Conservation (phyloP, 2,329 filamentous ascomycete species). For the Sporothrix brunneoviolacea region DNA sequence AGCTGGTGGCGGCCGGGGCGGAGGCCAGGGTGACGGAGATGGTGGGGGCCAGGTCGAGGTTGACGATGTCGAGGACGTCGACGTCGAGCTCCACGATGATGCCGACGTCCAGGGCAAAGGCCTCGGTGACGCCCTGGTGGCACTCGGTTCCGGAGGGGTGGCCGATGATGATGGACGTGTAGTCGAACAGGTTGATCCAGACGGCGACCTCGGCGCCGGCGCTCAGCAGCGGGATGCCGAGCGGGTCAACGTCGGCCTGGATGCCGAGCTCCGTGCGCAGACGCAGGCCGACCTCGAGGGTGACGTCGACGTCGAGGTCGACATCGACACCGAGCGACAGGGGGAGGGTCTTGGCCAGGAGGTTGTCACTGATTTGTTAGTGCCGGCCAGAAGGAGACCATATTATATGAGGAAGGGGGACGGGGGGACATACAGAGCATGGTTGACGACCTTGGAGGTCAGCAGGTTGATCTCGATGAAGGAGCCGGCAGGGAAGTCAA, state of each 20-base stretch:
- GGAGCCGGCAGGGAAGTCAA: conserved; percentile 22
- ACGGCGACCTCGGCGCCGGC: conserved; percentile 24
- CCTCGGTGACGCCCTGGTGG: conserved; percentile 16
- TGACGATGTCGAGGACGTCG: conserved; percentile 18
- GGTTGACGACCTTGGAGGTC: conserved; percentile 21
- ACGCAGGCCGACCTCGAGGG: conserved; percentile 23
- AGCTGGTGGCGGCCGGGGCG: conserved; percentile 16
- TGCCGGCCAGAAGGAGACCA: background rate
- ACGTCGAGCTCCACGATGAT: conserved; percentile 23
- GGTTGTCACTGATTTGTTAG: conserved; percentile 16
- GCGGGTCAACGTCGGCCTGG: conserved; percentile 19
- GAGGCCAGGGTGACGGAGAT: conserved; percentile 24
- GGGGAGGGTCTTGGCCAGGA: conserved; percentile 22
- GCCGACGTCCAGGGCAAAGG: conserved; percentile 22
- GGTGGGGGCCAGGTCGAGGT: conserved; percentile 23
- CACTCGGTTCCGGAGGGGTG: conserved; percentile 3
- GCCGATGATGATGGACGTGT: conserved; percentile 22
- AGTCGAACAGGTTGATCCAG: conserved; percentile 28
- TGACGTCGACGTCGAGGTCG: conserved; percentile 22
- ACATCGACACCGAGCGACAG: conserved; percentile 19
- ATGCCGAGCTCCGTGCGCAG: conserved; percentile 23
- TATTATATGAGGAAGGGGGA: background rate
- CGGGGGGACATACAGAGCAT: no score
- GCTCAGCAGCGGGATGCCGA: conserved; percentile 21
- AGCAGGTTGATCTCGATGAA: conserved; percentile 24